phyloP scores from a whole-genome alignment of 305 asterid genomes.

The Solanum hybrid region DNA sequence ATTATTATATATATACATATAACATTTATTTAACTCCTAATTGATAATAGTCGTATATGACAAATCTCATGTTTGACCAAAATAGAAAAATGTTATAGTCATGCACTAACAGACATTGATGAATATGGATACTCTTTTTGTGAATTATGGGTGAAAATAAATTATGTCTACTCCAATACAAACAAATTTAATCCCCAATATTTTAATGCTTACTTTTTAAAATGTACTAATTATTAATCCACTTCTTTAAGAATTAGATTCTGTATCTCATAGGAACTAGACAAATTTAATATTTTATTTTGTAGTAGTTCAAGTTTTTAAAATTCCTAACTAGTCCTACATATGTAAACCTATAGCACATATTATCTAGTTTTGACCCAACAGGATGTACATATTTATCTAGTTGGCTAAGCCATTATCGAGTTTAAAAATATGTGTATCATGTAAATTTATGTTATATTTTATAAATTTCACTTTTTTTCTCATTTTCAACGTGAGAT shows the following conservation, averaged over 20 bases:
- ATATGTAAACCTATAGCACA: no score
- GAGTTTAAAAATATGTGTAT: background rate
- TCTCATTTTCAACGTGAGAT: background rate
- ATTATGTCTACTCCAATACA: constrained; percentile 8
- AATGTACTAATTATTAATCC: background rate
- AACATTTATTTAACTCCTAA: background rate
- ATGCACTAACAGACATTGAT: constrained; percentile 4
- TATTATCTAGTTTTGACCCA: no score
- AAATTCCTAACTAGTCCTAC: background rate
- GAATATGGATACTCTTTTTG: constrained; percentile 1
- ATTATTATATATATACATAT: background rate
- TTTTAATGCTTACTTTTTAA: background rate
- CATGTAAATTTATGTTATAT: background rate
- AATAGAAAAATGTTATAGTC: background rate
- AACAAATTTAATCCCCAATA: background rate
- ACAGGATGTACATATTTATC: background rate
- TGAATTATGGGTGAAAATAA: background rate
- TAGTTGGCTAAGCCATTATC: background rate
- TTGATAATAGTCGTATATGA: background rate
- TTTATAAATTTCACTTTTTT: background rate
- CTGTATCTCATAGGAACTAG: background rate
- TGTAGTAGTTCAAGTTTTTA: background rate
- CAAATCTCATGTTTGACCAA: constrained; percentile 10
- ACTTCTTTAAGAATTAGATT: background rate
- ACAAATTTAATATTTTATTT: background rate